phyloP scores from a whole-genome alignment of 164 flowering plant species.

The Sedum album region DNA sequence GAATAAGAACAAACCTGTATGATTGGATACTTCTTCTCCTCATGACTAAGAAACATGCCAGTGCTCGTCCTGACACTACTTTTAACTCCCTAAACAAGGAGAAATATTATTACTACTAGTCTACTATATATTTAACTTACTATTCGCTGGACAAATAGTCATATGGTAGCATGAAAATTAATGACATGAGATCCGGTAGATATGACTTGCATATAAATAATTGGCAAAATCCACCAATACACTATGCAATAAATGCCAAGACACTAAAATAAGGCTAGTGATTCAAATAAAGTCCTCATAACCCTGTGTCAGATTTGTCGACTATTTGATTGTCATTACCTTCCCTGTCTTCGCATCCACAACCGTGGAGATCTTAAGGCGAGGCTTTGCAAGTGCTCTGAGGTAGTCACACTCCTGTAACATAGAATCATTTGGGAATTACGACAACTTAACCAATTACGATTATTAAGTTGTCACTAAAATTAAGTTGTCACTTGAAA shows the following conservation, averaged over 20 bases:
- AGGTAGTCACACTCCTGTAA: slow-evolving; percentile 95
- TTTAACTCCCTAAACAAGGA: slow-evolving; percentile 56
- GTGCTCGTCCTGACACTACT: slow-evolving; percentile 94
- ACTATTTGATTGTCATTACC: too few species aligned
- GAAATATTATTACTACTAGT: neutral
- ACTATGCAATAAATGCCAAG: neutral
- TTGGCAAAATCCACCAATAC: neutral
- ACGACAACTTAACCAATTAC: neutral
- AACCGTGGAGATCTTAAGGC: slow-evolving; percentile 75
- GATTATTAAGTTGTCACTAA: neutral
- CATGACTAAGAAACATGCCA: slow-evolving; percentile 76
- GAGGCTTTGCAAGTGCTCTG: slow-evolving; percentile 59
- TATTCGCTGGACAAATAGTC: too few species aligned
- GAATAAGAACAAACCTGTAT: slow-evolving; percentile 44
- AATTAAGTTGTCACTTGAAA: too few species aligned
- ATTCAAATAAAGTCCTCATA: neutral
- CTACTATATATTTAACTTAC: too few species aligned
- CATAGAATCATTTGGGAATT: neutral
- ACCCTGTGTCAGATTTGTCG: too few species aligned
- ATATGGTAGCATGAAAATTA: neutral
- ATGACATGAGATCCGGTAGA: neutral
- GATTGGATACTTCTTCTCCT: slow-evolving; percentile 70
- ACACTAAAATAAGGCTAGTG: neutral
- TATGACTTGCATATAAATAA: too few species aligned
- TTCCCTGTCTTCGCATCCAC: slow-evolving; percentile 89